Percentiles rank a stretch among this genome's conserved stretches.
These are phyloP conservation scores for Plasmodium vinckei DNA, from an alignment of 169 alveolate species.

Conservation along the genomic window DNA sequence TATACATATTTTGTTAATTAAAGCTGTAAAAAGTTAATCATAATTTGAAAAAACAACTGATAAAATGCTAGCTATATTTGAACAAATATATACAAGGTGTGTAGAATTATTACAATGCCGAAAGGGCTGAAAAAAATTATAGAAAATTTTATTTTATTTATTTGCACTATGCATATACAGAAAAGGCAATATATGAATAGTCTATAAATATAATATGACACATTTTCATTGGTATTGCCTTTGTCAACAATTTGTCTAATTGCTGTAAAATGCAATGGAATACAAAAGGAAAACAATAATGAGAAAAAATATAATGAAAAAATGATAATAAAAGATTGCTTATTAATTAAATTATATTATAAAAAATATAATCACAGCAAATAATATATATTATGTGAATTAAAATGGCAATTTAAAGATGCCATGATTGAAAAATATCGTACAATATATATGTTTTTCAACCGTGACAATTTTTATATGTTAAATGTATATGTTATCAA, in stretches of 20 bases:
- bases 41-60: too few species aligned
- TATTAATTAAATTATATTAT: constrained; percentile 23
- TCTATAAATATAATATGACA: background rate
- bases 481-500: too few species aligned
- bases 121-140: background rate
- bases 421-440: background rate
- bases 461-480: too few species aligned
- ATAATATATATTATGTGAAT: constrained; percentile 7
- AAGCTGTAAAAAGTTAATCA: too few species aligned
- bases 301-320: background rate
- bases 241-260: constrained; percentile 18
- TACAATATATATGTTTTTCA: background rate
- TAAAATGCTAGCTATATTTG: too few species aligned
- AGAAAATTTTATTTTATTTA: constrained; percentile 14
- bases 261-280: background rate
- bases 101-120: too few species aligned
- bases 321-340: background rate
- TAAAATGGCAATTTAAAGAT: background rate
- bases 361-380: constrained; percentile 21
- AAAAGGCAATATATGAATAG: constrained; percentile 18
- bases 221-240: background rate
- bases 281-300: constrained; percentile 12
- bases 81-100: too few species aligned
- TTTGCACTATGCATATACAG: constrained; percentile 10
- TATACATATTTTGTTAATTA: too few species aligned